Base-by-base conservation (phyloP, 2,329 filamentous ascomycete species). In the Seiridium unicorne region DNA sequence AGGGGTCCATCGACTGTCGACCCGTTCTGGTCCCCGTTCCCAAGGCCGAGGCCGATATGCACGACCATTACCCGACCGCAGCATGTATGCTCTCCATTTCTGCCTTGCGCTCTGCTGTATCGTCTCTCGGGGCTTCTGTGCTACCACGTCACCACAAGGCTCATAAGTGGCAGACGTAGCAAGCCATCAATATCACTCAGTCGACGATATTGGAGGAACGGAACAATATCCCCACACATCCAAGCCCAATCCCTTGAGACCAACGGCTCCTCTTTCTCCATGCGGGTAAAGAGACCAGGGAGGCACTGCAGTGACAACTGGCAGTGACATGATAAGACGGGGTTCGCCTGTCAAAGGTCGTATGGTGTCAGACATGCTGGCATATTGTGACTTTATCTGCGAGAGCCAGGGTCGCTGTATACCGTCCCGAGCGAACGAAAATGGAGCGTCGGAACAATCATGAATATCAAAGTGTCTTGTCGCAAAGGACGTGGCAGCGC, bases 301-400 rank as follows among this genome's bases (percentile, higher is more conserved):
- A 38, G 51, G 9, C 51, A 38, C 51, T 55, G 51, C 51, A 55
- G 26, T 18, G 51, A 55, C 51, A 55, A 32, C 51, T 55, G 51
- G 51, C 51, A 44, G 38, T 53, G 32, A 34, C 49, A 53, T 53
- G 49, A 35, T 35, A 38, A 18, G 11, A 38, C 34, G 35, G 49
- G 34, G 49, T 53, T 38, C n/a, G 32, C 9, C 49, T 53, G 32
- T 35, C 35, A 35, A 34, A 11, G 35, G 49, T 13, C 34, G 11
- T 35, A 10, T 5, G 10, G 18, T 32, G 13, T n/a, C 35, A 11
- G 11, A 18, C 34, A 35, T 53, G 7, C 7, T 42, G 7, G 7
- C 7, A 13, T 8, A 42, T 7, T 42, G 38, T 42, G 7, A 7
- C 13, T 42, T 13, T 42, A 13, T 26, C 18, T 26, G 18, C 18